Percentiles rank a stretch among this genome's conserved stretches.
These are phyloP conservation scores for Saturnispora kantuleensis DNA, from an alignment of 805 yeast genomes.

Conservation along the genomic window DNA sequence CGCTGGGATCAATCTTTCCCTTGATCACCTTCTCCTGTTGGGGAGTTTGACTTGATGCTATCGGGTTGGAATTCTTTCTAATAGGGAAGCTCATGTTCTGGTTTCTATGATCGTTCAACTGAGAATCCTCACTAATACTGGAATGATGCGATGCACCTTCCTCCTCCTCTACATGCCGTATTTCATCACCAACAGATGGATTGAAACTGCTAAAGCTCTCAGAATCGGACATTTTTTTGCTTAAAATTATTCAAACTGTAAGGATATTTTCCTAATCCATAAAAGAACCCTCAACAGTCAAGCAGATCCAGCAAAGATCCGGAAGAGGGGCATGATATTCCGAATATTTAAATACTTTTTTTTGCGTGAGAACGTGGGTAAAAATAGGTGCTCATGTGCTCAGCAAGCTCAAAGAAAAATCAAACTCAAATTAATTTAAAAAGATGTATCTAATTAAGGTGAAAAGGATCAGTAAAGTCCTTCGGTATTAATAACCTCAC, in stretches of 20 bases:
- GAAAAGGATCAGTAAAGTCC: slow-evolving; percentile 24
- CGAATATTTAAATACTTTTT: no score
- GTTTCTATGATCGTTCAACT: slow-evolving; percentile 28
- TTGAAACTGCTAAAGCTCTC: slow-evolving; percentile 2
- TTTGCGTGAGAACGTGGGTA: no score
- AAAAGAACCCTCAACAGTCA: neutral
- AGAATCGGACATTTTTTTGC: slow-evolving; percentile 16
- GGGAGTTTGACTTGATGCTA: neutral
- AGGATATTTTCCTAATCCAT: no score
- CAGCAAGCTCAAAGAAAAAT: no score
- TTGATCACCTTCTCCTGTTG: slow-evolving; percentile 2
- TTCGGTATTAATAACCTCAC: slow-evolving; percentile 45
- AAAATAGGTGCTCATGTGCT: no score
- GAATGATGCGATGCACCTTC: slow-evolving; percentile 27
- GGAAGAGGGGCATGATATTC: neutral
- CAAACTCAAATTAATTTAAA: no score
- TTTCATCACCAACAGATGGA: slow-evolving; percentile 9
- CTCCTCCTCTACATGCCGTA: slow-evolving; percentile 21
- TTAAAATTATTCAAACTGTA: slow-evolving; percentile 7
- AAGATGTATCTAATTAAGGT: slow-evolving; percentile 13
- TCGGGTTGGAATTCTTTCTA: slow-evolving; percentile 20
- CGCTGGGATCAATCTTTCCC: slow-evolving; percentile 6
- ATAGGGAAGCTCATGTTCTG: slow-evolving; percentile 27
- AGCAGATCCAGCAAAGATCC: neutral
- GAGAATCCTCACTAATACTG: slow-evolving; percentile 28